These are phyloP conservation scores for Blastobotrys petasosporus DNA, from an alignment of 1,139 yeast species.

Conservation along the genomic window DNA sequence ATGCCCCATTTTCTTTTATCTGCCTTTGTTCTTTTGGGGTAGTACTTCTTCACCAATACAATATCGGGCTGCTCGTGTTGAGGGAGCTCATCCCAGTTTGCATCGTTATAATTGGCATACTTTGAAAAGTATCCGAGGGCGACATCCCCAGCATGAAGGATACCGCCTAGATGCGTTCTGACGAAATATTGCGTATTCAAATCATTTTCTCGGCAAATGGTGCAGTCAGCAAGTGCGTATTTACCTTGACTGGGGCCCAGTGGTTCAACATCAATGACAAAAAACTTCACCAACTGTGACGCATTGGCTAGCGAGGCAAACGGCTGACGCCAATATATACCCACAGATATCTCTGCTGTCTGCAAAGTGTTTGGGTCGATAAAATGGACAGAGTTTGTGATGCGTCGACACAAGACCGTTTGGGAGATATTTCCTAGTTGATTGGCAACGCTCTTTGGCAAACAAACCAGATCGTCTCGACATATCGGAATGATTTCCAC, in stretches of 20 bases:
- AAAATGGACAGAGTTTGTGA: constrained; percentile 78
- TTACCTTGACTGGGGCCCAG: constrained; percentile 80
- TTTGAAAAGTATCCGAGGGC: constrained; percentile 82
- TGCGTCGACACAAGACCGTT: constrained; percentile 76
- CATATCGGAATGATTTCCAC: constrained; percentile 97
- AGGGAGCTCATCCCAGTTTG: constrained; percentile 55
- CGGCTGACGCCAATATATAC: constrained; percentile 83
- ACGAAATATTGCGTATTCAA: constrained; percentile 74
- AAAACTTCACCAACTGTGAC: constrained; percentile 76
- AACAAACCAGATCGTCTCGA: constrained; percentile 88
- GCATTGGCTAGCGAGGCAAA: constrained; percentile 74
- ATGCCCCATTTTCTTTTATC: constrained; percentile 91
- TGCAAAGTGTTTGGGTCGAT: constrained; percentile 80
- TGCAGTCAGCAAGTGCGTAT: constrained; percentile 80
- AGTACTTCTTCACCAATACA: constrained; percentile 83
- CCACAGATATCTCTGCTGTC: constrained; percentile 67
- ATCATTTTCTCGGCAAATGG: constrained; percentile 81
- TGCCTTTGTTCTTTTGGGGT: constrained; percentile 71
- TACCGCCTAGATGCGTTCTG: constrained; percentile 87
- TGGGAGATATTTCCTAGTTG: constrained; percentile 79
- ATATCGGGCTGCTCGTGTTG: constrained; percentile 75
- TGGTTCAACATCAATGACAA: constrained; percentile 90
- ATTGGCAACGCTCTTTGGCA: constrained; percentile 80
- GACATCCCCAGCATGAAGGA: constrained; percentile 93
- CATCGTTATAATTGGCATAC: constrained; percentile 82